These are phyloP conservation scores for Flueggea neowawraea DNA, from an alignment of 441 rosid genomes.

Conservation along the genomic window DNA sequence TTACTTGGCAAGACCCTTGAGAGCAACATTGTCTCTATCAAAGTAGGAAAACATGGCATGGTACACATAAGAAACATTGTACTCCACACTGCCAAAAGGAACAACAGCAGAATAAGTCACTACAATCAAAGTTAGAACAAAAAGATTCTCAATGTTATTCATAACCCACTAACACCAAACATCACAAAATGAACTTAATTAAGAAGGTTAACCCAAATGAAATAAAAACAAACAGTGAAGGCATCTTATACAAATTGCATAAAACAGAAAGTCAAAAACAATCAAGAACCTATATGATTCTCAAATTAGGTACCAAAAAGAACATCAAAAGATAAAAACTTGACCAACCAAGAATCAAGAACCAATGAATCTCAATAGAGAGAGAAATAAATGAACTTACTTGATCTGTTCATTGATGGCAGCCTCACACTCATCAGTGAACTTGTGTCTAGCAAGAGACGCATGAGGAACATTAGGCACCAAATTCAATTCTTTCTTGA, in stretches of 20 bases:
- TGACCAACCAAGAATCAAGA: too few relatives aligned
- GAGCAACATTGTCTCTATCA: slow-evolving; percentile 89
- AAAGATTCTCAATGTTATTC: background rate
- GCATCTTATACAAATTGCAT: background rate
- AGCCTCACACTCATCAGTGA: slow-evolving; percentile 36
- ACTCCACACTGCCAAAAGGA: slow-evolving; percentile 69
- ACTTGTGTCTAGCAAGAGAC: slow-evolving; percentile 50
- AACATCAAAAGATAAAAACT: background rate
- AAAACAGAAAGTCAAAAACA: background rate
- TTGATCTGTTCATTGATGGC: slow-evolving; percentile 60
- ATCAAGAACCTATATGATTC: background rate
- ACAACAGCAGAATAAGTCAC: slow-evolving; percentile 1
- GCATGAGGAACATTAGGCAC: slow-evolving; percentile 34
- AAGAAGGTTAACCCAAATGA: background rate
- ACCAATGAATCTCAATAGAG: too few relatives aligned
- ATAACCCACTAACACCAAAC: background rate
- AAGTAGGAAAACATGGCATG: slow-evolving; percentile 91
- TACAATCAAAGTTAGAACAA: background rate
- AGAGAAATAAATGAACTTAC: slow-evolving; percentile 21
- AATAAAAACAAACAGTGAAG: background rate
- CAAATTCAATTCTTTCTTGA: slow-evolving; percentile 32
- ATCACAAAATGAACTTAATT: background rate
- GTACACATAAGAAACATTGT: slow-evolving; percentile 87
- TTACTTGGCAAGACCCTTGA: slow-evolving; percentile 91
- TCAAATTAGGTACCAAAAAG: background rate